These are phyloP conservation scores for Lepidium sativum DNA, from an alignment of 345 rosid genomes.

Conservation along the genomic window DNA sequence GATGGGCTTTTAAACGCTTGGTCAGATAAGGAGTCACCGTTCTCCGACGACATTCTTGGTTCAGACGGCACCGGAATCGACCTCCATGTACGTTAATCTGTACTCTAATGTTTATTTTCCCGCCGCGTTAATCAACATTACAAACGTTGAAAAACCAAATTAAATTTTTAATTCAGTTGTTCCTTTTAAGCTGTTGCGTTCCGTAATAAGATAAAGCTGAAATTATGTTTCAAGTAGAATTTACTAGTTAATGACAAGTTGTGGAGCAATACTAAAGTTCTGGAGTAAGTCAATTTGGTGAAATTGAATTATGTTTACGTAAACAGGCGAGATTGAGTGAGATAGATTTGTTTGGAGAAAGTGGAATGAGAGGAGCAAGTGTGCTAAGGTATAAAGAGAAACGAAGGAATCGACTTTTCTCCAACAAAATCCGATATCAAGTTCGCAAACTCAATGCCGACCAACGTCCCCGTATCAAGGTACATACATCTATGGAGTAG, in stretches of 20 bases:
- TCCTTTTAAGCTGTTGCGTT: too few species aligned
- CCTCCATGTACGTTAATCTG: slow-evolving; percentile 44
- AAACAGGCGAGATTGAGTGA: slow-evolving; percentile 61
- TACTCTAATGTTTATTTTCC: slow-evolving; percentile 16
- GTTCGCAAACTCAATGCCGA: slow-evolving; percentile 83
- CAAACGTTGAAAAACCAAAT: too few species aligned
- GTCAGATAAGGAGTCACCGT: slow-evolving; percentile 61
- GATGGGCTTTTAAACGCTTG: slow-evolving; percentile 59
- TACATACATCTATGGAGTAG: background rate
- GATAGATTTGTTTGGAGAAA: slow-evolving; percentile 59
- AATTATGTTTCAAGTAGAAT: too few species aligned
- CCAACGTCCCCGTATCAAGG: slow-evolving; percentile 81
- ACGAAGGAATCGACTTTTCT: slow-evolving; percentile 71
- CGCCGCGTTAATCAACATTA: slow-evolving; percentile 6
- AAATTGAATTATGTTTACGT: background rate
- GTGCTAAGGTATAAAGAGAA: slow-evolving; percentile 79
- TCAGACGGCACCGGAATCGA: slow-evolving; percentile 39
- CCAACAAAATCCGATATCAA: slow-evolving; percentile 71
- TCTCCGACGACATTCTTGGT: slow-evolving; percentile 38
- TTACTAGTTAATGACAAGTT: too few species aligned
- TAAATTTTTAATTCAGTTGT: too few species aligned
- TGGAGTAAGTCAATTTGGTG: background rate
- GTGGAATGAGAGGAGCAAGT: slow-evolving; percentile 63
- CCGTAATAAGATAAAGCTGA: too few species aligned
- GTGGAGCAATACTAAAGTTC: too few species aligned